Percentiles rank a stretch among this genome's conserved stretches.
Conservation (phyloP, 495 filamentous ascomycete species). For the Cercophora samala region DNA sequence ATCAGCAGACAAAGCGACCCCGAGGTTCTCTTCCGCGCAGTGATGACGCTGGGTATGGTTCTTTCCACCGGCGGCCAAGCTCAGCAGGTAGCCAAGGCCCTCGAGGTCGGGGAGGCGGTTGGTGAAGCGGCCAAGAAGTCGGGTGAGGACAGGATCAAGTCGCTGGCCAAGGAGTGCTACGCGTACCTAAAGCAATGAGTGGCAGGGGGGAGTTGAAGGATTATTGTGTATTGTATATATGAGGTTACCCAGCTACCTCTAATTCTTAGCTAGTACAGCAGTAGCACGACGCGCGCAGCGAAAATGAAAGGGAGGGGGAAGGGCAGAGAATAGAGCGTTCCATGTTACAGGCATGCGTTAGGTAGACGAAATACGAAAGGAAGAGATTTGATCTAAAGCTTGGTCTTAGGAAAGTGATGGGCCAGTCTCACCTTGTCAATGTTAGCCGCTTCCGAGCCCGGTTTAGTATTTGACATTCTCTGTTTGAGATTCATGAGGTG, state of each 20-base stretch:
- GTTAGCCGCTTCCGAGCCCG: no score
- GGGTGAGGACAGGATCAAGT: constrained; percentile 56
- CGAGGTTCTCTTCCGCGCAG: constrained; percentile 76
- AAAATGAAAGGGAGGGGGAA: not conserved
- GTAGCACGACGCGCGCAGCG: not conserved
- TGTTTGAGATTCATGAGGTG: no score
- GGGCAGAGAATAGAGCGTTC: not conserved
- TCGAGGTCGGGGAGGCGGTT: constrained; percentile 42
- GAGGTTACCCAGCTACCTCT: constrained; percentile 4
- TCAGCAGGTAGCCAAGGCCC: constrained; percentile 43
- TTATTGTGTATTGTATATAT: not conserved
- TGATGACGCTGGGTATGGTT: constrained; percentile 81
- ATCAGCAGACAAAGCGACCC: constrained; percentile 64
- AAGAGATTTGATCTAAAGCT: no score
- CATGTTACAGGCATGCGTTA: no score
- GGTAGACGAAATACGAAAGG: no score
- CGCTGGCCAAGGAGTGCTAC: constrained; percentile 57
- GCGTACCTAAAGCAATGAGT: constrained; percentile 36
- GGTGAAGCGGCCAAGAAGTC: constrained; percentile 42
- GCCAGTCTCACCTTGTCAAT: no score
- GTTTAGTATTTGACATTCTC: no score
- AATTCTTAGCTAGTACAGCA: constrained; percentile 12
- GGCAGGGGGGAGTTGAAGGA: not conserved
- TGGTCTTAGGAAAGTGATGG: no score
- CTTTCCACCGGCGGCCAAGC: constrained; percentile 51